Conservation (phyloP, 345 rosid genomes). For the Carallia brachiata region DNA sequence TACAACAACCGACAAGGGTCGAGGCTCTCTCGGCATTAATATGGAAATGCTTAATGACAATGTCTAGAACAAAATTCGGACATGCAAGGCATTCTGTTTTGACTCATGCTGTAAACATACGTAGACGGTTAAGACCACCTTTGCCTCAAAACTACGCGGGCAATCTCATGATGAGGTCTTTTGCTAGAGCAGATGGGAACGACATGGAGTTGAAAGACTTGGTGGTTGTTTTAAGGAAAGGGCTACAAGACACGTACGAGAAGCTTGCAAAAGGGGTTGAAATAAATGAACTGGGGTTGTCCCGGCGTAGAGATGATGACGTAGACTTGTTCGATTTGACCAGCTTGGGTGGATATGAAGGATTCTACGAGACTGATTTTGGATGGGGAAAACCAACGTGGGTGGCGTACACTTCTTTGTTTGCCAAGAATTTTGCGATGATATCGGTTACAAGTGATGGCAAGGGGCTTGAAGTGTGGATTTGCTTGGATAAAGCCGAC, state of each 20-base stretch:
- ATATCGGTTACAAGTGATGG: neutral
- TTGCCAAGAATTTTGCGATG: conserved; percentile 7
- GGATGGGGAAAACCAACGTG: conserved; percentile 11
- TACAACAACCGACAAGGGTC: conserved; percentile 3
- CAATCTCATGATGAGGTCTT: neutral
- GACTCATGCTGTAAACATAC: conserved; percentile 23
- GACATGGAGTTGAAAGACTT: neutral
- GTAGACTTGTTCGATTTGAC: conserved; percentile 6
- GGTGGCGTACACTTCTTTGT: neutral
- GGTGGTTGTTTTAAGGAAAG: neutral
- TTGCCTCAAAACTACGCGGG: neutral
- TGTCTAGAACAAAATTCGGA: conserved; percentile 9
- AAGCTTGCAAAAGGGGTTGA: neutral
- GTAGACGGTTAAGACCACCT: conserved; percentile 13
- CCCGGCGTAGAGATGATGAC: neutral
- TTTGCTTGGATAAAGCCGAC: conserved; percentile 4
- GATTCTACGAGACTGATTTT: conserved; percentile 8
- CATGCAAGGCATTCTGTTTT: conserved; percentile 17
- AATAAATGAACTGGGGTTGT: neutral
- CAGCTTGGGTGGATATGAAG: conserved; percentile 1
- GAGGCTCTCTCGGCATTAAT: conserved; percentile 12
- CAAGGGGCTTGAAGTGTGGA: neutral
- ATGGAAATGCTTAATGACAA: conserved; percentile 7
- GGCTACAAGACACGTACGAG: neutral
- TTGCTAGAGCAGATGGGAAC: neutral